phyloP scores from a whole-genome alignment of 306 rosid genomes.

The Quercus glauca region DNA sequence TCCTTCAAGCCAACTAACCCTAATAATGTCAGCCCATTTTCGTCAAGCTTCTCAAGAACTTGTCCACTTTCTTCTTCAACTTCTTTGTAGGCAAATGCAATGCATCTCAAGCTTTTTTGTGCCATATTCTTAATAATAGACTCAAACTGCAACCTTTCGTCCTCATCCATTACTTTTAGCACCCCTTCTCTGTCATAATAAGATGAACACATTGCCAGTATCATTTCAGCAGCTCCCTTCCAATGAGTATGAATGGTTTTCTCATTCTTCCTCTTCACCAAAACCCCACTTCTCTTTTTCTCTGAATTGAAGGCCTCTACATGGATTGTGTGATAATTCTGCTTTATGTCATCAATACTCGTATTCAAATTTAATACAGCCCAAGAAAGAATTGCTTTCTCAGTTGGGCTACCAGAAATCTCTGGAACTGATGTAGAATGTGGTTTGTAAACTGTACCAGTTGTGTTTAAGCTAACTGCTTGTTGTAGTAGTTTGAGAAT shows the following conservation, averaged over 20 bases:
- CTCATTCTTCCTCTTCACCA: not conserved
- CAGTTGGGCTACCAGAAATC: constrained; percentile 26
- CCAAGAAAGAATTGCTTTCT: constrained; percentile 28
- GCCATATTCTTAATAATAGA: constrained; percentile 21
- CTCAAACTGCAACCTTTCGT: not conserved
- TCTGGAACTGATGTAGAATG: constrained; percentile 11
- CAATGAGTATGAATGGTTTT: constrained; percentile 8
- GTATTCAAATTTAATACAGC: not conserved
- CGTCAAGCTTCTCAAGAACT: constrained; percentile 9
- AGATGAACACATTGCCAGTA: constrained; percentile 17
- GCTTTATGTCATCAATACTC: constrained; percentile 17
- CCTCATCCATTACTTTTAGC: constrained; percentile 11
- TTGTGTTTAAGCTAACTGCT: constrained; percentile 21
- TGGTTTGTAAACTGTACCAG: constrained; percentile 12
- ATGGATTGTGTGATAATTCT: constrained; percentile 12
- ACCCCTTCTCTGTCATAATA: constrained; percentile 15
- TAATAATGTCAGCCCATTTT: constrained; percentile 7
- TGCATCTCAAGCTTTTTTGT: constrained; percentile 26
- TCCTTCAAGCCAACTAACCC: constrained; percentile 27
- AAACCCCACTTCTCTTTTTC: constrained; percentile 32
- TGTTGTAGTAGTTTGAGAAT: constrained; percentile 13
- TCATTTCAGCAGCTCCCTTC: constrained; percentile 35
- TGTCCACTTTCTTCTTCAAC: not conserved
- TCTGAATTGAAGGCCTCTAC: constrained; percentile 24
- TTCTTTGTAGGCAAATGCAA: constrained; percentile 21